Base-by-base conservation (phyloP, 257 asterid species). In the Osmanthus fragrans region DNA sequence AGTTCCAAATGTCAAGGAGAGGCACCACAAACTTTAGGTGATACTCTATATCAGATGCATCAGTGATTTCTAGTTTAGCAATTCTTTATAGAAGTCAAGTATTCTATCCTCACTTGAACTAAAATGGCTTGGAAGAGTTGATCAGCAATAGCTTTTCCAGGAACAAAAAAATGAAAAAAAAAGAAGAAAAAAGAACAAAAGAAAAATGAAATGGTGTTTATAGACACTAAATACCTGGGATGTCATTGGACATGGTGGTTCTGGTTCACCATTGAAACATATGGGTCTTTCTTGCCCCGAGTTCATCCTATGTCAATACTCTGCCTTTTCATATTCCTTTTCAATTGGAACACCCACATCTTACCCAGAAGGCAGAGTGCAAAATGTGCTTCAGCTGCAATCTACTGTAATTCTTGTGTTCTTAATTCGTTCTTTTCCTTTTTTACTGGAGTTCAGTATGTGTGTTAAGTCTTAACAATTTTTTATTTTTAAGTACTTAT, bases 1-100 rank as follows among this genome's bases (percentile, higher is more conserved):
- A 83, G 88, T 81, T 72, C 87, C 77, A 83, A 84, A 33, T 82
- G 88, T 64, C 79, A 81, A 66, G 92, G 74, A 73, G 89, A 70
- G 68, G 71, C 77, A 30, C 54, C 81, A 49, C 75, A 83, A 82
- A 70, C 34, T 75, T 80, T 81, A 82, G 89, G 92, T 85, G 69
- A 78, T 84, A 68, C 33, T 27, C 68, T 45, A 78, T 72, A 56
- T 70, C 37, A 27, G 68, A 69, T 80, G 67, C 36, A 18, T 54
- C 71, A 68, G 25, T 10, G 16, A 79, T 39, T 73, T 68, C 36
- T 49, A 33, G 19, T 79, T 51, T 70, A 18, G 49, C 76, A 42
- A 10, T 45, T 51, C 34, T 36, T 72, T 71, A 13, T 75, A 63
- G 30, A 60, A 54, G 37, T 21, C 21, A 16, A 19, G 73, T 60